Conservation (phyloP, 768 basidiomycete species). For the Macrolepiota fuliginosa region DNA sequence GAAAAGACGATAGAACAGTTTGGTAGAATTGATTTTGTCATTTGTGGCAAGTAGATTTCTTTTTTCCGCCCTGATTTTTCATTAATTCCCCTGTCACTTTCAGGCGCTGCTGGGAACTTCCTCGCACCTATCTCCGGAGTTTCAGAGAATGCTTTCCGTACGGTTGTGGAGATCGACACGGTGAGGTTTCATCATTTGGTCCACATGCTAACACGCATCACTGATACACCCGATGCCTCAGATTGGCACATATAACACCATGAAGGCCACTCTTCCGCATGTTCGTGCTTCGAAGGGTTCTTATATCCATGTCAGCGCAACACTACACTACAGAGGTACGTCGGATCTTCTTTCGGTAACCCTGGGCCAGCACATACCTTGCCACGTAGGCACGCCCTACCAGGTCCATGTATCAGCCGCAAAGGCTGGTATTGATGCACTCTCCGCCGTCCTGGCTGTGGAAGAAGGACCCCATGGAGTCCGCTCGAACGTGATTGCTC, state of each 20-base stretch:
- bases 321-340: slow-evolving; percentile 79
- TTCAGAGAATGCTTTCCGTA: slow-evolving; percentile 88
- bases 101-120: slow-evolving; percentile 97
- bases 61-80: not conserved
- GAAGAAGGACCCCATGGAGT: slow-evolving; percentile 97
- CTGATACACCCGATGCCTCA: slow-evolving; percentile 24
- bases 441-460: slow-evolving; percentile 81
- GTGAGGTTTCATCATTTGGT: slow-evolving; percentile 37
- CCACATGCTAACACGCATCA: not conserved
- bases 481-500: slow-evolving; percentile 83
- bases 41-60: slow-evolving; percentile 63
- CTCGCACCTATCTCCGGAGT: slow-evolving; percentile 80
- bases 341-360: slow-evolving; percentile 11
- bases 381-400: slow-evolving; percentile 62
- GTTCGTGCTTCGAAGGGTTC: slow-evolving; percentile 71
- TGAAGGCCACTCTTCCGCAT: slow-evolving; percentile 85
- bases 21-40: slow-evolving; percentile 91
- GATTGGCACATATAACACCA: slow-evolving; percentile 92
- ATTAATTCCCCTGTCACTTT: not conserved
- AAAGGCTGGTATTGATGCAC: slow-evolving; percentile 91
- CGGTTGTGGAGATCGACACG: slow-evolving; percentile 93
- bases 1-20: slow-evolving; percentile 69
- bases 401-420: slow-evolving; percentile 95
- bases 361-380: slow-evolving; percentile 5
- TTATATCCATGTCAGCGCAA: slow-evolving; percentile 89